Conservation (phyloP, 2,329 filamentous ascomycete genomes). For the Bipolaris cookei region DNA sequence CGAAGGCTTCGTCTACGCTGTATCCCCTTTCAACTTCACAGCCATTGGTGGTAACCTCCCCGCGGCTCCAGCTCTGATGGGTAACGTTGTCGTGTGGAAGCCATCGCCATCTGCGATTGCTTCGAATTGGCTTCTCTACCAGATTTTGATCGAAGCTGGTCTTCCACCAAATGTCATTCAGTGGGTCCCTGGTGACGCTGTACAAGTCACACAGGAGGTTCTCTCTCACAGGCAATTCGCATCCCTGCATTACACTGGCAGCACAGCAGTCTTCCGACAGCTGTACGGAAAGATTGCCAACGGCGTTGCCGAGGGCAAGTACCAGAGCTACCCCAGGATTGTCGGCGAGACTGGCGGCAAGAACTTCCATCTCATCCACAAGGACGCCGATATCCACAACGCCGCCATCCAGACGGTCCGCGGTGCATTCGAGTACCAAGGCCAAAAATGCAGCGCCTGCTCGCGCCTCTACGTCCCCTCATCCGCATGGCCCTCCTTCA, state of each 20-base stretch:
- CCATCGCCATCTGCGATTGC: conserved; percentile 87
- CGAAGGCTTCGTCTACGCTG: conserved; percentile 93
- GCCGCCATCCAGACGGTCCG: conserved; percentile 83
- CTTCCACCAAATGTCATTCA: conserved; percentile 90
- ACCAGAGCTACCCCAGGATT: conserved; percentile 83
- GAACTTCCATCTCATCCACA: conserved; percentile 88
- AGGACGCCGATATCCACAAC: conserved; percentile 76
- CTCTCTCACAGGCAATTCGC: conserved; percentile 81
- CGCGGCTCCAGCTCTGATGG: conserved; percentile 82
- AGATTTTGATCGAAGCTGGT: conserved; percentile 89
- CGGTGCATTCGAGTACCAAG: conserved; percentile 88
- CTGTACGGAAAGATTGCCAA: conserved; percentile 86
- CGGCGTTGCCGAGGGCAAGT: conserved; percentile 80
- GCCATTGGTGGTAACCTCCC: conserved; percentile 89
- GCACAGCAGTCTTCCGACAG: conserved; percentile 86
- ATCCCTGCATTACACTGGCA: conserved; percentile 93
- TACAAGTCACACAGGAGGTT: conserved; percentile 78
- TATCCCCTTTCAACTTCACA: conserved; percentile 97
- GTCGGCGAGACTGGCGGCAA: conserved; percentile 92
- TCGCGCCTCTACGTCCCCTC: conserved; percentile 79
- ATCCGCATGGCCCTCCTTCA: conserved; percentile 76
- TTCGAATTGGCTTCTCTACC: conserved; percentile 89
- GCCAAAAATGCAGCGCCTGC: conserved; percentile 88
- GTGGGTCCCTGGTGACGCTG: conserved; percentile 88
- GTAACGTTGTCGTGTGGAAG: conserved; percentile 97